These are phyloP conservation scores for Ascochyta fabae DNA, from an alignment of 2,329 filamentous ascomycete genomes.

Conservation along the genomic window DNA sequence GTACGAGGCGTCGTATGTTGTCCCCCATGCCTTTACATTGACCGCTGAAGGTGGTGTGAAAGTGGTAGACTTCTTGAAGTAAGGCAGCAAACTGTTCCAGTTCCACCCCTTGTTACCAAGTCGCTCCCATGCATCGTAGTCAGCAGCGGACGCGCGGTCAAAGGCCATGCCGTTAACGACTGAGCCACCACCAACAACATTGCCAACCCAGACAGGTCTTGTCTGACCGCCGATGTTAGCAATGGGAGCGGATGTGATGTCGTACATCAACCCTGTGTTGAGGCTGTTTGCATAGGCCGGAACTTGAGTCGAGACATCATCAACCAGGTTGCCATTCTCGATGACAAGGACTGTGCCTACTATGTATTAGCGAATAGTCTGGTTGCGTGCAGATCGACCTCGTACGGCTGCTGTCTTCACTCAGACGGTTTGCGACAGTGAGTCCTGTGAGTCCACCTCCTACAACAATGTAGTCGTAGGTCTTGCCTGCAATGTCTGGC, in stretches of 20 bases:
- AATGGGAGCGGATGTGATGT: slow-evolving; percentile 33
- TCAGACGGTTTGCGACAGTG: slow-evolving; percentile 39
- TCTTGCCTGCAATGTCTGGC: slow-evolving; percentile 22
- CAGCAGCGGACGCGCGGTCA: slow-evolving; percentile 43
- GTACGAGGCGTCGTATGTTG: slow-evolving; percentile 34
- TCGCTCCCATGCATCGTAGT: slow-evolving; percentile 62
- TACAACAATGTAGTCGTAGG: slow-evolving; percentile 43
- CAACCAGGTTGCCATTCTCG: slow-evolving; percentile 33
- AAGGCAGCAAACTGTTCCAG: slow-evolving; percentile 36
- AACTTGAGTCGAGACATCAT: slow-evolving; percentile 32
- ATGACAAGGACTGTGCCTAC: slow-evolving; percentile 38
- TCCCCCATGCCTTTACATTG: slow-evolving; percentile 27
- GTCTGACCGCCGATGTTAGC: slow-evolving; percentile 21
- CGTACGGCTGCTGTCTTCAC: slow-evolving; percentile 34
- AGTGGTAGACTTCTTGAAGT: slow-evolving; percentile 42
- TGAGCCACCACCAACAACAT: slow-evolving; percentile 47
- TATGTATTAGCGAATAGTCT: slow-evolving; percentile 1
- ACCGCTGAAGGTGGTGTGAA: slow-evolving; percentile 27
- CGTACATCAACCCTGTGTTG: slow-evolving; percentile 32
- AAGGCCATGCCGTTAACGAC: slow-evolving; percentile 51
- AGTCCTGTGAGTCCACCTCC: slow-evolving; percentile 42
- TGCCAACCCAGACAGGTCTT: slow-evolving; percentile 27
- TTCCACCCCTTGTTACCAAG: slow-evolving; percentile 62
- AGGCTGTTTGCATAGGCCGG: slow-evolving; percentile 32
- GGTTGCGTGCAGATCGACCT: background rate